These are phyloP conservation scores for Yamadazyma aaseri DNA, from an alignment of 1,139 yeast species.

Conservation along the genomic window DNA sequence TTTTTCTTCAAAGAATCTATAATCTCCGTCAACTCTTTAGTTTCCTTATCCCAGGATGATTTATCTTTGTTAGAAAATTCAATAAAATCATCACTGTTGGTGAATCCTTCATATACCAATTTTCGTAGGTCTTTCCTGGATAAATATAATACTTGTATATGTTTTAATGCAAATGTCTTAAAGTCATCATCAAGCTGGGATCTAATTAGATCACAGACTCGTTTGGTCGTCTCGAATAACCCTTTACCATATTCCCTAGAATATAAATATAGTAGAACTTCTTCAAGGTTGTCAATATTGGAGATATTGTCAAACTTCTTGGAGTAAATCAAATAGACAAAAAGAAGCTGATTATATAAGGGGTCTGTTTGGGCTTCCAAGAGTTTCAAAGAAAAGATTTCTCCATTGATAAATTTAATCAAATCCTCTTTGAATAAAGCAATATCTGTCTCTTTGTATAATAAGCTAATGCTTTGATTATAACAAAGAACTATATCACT, in stretches of 20 bases:
- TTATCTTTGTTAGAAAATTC: slow-evolving; percentile 12
- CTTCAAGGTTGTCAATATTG: slow-evolving; percentile 2
- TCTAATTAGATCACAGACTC: slow-evolving; percentile 8
- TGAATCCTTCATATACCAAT: slow-evolving; percentile 12
- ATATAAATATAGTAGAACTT: slow-evolving; percentile 6
- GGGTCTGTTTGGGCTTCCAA: slow-evolving; percentile 9
- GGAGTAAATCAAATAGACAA: slow-evolving; percentile 10
- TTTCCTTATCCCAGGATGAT: slow-evolving; percentile 13
- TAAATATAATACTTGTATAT: slow-evolving; percentile 9
- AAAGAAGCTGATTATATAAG: slow-evolving; percentile 12
- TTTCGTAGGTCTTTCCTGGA: slow-evolving; percentile 7
- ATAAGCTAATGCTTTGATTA: slow-evolving; percentile 3
- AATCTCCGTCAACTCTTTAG: slow-evolving; percentile 6
- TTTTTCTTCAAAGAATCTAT: slow-evolving; percentile 7
- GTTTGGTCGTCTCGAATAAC: background rate
- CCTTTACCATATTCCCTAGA: background rate
- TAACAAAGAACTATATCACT: slow-evolving; percentile 7
- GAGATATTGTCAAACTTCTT: slow-evolving; percentile 8
- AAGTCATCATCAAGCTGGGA: slow-evolving; percentile 9
- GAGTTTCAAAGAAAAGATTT: background rate
- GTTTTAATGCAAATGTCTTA: slow-evolving; percentile 8
- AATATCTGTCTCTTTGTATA: slow-evolving; percentile 8
- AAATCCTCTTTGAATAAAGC: slow-evolving; percentile 1
- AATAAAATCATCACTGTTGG: slow-evolving; percentile 12
- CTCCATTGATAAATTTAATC: background rate